These are phyloP conservation scores for Tricholoma flavovirens DNA, from an alignment of 768 basidiomycete species.

Conservation along the genomic window DNA sequence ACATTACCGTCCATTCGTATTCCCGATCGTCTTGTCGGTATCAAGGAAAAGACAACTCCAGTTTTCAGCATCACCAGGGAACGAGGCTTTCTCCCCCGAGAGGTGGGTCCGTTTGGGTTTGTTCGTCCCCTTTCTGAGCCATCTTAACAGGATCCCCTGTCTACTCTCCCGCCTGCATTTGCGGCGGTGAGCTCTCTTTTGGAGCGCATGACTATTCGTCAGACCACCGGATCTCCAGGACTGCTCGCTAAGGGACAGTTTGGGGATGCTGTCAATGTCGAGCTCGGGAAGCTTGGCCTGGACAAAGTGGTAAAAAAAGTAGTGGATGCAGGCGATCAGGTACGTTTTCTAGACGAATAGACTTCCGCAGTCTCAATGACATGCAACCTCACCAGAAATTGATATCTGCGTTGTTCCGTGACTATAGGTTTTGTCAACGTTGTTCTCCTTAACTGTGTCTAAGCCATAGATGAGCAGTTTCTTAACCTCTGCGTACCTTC, in stretches of 20 bases:
- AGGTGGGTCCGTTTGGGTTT: background rate
- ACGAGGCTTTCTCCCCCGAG: constrained; percentile 1
- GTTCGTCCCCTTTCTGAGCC: background rate
- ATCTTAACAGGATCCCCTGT: constrained; percentile 18
- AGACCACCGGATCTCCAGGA: constrained; percentile 22
- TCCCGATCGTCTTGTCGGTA: constrained; percentile 1
- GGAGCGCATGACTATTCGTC: constrained; percentile 25
- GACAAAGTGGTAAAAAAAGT: constrained; percentile 17
- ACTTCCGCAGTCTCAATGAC: background rate
- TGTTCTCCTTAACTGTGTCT: background rate
- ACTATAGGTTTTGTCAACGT: background rate
- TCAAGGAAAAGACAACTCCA: background rate
- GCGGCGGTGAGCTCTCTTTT: constrained; percentile 22
- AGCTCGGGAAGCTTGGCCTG: constrained; percentile 19
- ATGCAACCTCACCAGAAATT: background rate
- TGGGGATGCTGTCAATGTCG: constrained; percentile 21
- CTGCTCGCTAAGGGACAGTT: constrained; percentile 21
- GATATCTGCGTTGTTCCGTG: background rate
- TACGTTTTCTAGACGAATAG: background rate
- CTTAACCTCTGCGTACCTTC: constrained; percentile 25
- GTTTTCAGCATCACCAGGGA: constrained; percentile 1
- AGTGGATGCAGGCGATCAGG: constrained; percentile 12
- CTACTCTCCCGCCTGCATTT: constrained; percentile 20
- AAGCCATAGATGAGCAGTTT: constrained; percentile 19
- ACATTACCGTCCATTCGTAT: background rate